phyloP scores from a whole-genome alignment of 768 basidiomycete species.

The Boletus speciosus region DNA sequence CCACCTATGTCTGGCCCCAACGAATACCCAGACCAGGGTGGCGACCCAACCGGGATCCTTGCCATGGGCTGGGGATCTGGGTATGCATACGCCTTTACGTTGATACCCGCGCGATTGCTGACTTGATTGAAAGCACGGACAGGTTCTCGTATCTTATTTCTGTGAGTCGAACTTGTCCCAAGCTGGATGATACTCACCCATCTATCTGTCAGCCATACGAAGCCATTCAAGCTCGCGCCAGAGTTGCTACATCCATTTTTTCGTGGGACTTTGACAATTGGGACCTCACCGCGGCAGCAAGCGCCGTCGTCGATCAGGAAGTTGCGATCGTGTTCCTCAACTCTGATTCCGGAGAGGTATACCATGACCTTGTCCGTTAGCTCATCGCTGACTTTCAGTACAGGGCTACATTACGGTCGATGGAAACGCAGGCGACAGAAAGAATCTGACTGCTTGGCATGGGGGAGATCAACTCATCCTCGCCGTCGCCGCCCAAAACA shows the following conservation, averaged over 20 bases:
- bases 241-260: constrained; percentile 60
- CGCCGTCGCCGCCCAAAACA: constrained; percentile 62
- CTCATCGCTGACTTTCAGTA: not conserved
- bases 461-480: constrained; percentile 39
- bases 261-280: constrained; percentile 72
- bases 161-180: constrained; percentile 35
- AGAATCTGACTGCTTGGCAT: constrained; percentile 40
- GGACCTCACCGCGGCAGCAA: constrained; percentile 49
- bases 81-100: constrained; percentile 18
- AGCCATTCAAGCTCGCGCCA: constrained; percentile 73
- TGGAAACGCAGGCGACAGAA: constrained; percentile 43
- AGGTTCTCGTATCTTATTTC: constrained; percentile 78
- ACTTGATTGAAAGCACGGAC: constrained; percentile 44
- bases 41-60: constrained; percentile 60
- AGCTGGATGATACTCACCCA: not conserved
- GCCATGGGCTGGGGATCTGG: constrained; percentile 95
- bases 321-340: constrained; percentile 80
- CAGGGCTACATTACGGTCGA: constrained; percentile 56
- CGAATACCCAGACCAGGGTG: constrained; percentile 59
- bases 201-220: constrained; percentile 55
- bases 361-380: not conserved
- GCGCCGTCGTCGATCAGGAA: constrained; percentile 46
- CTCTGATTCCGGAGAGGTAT: constrained; percentile 77
- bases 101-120: not conserved
- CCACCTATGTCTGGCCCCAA: constrained; percentile 69